Conservation (phyloP, 306 rosid genomes). For the Biancaea sappan region DNA sequence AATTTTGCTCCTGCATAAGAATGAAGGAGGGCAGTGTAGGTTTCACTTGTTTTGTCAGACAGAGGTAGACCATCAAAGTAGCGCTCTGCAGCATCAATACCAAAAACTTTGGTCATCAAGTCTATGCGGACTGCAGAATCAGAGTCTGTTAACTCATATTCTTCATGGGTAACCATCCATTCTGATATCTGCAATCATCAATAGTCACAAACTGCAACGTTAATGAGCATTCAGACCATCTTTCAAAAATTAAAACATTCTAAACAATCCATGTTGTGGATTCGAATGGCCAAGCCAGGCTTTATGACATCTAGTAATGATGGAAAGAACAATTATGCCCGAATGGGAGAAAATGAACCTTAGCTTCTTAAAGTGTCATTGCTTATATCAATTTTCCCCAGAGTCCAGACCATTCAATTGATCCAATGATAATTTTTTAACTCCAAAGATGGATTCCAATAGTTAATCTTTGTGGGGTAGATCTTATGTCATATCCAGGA, state of each 20-base stretch:
- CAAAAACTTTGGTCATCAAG: slow-evolving; percentile 90
- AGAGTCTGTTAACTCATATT: slow-evolving; percentile 63
- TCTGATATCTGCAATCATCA: slow-evolving; percentile 77
- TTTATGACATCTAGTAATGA: background rate
- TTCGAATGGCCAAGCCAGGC: background rate
- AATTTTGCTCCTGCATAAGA: slow-evolving; percentile 75
- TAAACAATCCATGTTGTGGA: background rate
- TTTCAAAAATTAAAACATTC: background rate
- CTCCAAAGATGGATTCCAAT: background rate
- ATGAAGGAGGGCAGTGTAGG: slow-evolving; percentile 91
- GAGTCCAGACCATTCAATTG: background rate
- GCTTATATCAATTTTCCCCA: background rate
- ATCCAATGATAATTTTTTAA: background rate
- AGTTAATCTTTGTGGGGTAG: background rate
- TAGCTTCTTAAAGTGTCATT: background rate
- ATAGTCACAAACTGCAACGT: slow-evolving; percentile 19
- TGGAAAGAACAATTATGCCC: background rate
- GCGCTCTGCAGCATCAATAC: slow-evolving; percentile 87
- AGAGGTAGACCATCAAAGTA: slow-evolving; percentile 81
- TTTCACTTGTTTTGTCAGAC: slow-evolving; percentile 67
- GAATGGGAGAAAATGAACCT: background rate
- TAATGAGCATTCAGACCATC: background rate
- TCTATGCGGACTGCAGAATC: slow-evolving; percentile 85
- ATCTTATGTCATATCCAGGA: background rate
- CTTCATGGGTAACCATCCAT: slow-evolving; percentile 76